Evolutionary conservation across 1,284 basidiomycete species (phyloP).

Genomic region (Paramarasmius palmivorus): DNA sequence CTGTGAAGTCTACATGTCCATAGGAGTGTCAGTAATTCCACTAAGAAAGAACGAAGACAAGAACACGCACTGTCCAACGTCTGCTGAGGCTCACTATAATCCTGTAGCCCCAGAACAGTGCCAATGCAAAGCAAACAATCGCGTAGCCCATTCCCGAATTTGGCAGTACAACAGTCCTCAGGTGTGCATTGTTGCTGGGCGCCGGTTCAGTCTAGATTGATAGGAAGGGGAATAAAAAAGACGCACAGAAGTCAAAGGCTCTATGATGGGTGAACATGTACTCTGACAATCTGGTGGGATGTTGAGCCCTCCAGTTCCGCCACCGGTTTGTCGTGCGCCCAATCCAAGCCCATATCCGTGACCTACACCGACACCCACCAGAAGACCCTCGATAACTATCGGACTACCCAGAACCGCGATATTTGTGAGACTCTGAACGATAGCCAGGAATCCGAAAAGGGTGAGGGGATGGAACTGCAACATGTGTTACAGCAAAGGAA

Average conservation of each 20-base stretch:
- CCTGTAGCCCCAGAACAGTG: not conserved
- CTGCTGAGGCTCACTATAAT: not conserved
- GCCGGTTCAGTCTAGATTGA: not conserved
- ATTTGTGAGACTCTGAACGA: no score
- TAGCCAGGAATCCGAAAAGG: no score
- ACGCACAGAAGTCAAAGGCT: not conserved
- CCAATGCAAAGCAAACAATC: slow-evolving; percentile 1
- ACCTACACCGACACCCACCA: no score
- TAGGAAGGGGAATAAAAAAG: not conserved
- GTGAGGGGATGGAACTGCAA: no score
- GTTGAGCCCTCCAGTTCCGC: not conserved
- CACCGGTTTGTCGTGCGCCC: no score
- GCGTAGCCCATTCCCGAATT: not conserved
- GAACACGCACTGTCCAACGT: not conserved
- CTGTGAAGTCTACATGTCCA: not conserved
- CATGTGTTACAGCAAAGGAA: no score
- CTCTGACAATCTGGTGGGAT: not conserved
- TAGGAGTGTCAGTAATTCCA: not conserved
- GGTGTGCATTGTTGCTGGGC: not conserved
- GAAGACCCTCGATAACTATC: no score
- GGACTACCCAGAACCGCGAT: no score
- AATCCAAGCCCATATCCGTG: no score
- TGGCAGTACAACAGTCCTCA: not conserved
- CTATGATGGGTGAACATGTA: not conserved
- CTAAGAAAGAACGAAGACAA: not conserved